Evolutionary conservation across 2,329 filamentous ascomycete species (phyloP).

Genomic region (Sporothrix variecibatus): DNA sequence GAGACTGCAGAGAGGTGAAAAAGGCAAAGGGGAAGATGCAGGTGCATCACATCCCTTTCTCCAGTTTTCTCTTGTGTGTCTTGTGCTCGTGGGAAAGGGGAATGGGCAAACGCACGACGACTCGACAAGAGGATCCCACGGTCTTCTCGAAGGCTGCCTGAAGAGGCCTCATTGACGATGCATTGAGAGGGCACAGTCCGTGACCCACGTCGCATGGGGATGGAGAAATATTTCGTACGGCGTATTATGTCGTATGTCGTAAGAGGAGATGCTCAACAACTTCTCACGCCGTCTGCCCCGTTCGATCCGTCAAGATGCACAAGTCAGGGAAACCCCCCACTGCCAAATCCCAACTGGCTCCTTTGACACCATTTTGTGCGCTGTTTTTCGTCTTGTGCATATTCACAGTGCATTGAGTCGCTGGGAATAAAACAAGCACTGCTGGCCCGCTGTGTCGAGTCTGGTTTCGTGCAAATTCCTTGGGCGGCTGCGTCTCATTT

Average conservation of each 20-base stretch:
- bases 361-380: neutral
- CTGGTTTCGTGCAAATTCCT: conserved; percentile 6
- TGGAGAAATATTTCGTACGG: neutral
- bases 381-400: neutral
- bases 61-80: neutral
- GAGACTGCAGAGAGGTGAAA: neutral
- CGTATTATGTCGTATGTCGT: neutral
- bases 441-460: neutral
- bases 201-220: conserved; percentile 9
- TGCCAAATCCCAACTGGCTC: neutral
- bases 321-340: neutral
- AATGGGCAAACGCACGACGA: neutral
- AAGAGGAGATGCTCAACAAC: neutral
- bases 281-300: neutral
- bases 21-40: neutral
- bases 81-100: neutral
- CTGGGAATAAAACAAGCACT: neutral
- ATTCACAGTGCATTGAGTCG: neutral
- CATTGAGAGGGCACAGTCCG: neutral
- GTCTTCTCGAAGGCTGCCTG: conserved; percentile 8
- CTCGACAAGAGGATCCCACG: neutral
- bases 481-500: neutral
- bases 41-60: conserved; percentile 2
- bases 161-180: neutral
- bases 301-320: conserved; percentile 2